Percentiles rank a stretch among this genome's conserved stretches.
These are phyloP conservation scores for Penicillium subrubescens DNA, from an alignment of 495 filamentous ascomycete species.

Conservation along the genomic window DNA sequence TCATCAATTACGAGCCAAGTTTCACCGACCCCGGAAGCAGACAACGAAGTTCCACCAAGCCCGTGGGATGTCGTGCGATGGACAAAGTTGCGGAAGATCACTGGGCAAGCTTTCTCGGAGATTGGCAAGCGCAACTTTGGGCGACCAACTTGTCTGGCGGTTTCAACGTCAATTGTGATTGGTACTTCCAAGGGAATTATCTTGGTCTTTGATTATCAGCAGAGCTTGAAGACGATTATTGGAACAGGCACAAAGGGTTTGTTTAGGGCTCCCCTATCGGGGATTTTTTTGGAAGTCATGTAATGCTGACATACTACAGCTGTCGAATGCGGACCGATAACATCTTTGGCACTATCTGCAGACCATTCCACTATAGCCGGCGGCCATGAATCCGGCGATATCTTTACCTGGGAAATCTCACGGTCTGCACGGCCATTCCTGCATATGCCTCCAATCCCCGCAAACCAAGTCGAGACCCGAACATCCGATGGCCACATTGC, in stretches of 20 bases:
- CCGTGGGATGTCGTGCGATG: slow-evolving; percentile 97
- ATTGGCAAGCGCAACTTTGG: slow-evolving; percentile 91
- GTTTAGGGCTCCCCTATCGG: slow-evolving; percentile 3
- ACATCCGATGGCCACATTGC: slow-evolving; percentile 79
- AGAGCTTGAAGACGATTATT: slow-evolving; percentile 89
- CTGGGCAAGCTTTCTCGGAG: slow-evolving; percentile 91
- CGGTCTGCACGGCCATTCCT: slow-evolving; percentile 83
- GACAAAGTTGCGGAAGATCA: slow-evolving; percentile 90
- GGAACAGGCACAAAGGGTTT: slow-evolving; percentile 88
- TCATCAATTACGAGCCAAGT: slow-evolving; percentile 65
- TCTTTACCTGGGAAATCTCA: slow-evolving; percentile 95
- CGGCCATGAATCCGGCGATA: slow-evolving; percentile 86
- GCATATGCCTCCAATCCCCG: slow-evolving; percentile 75
- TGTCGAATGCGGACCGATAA: slow-evolving; percentile 86
- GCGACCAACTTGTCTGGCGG: slow-evolving; percentile 83
- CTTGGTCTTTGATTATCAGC: slow-evolving; percentile 94
- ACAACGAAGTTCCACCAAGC: slow-evolving; percentile 63
- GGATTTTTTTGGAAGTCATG: background rate
- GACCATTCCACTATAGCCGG: slow-evolving; percentile 90
- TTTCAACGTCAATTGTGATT: slow-evolving; percentile 86
- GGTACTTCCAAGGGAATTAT: slow-evolving; percentile 94
- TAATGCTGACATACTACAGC: slow-evolving; percentile 51
- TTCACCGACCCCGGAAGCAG: slow-evolving; percentile 53
- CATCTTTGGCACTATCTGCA: slow-evolving; percentile 85
- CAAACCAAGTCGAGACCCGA: slow-evolving; percentile 62